Base-by-base conservation (phyloP, 2,329 filamentous ascomycete genomes). In the Fusarium pseudoanthophilum region DNA sequence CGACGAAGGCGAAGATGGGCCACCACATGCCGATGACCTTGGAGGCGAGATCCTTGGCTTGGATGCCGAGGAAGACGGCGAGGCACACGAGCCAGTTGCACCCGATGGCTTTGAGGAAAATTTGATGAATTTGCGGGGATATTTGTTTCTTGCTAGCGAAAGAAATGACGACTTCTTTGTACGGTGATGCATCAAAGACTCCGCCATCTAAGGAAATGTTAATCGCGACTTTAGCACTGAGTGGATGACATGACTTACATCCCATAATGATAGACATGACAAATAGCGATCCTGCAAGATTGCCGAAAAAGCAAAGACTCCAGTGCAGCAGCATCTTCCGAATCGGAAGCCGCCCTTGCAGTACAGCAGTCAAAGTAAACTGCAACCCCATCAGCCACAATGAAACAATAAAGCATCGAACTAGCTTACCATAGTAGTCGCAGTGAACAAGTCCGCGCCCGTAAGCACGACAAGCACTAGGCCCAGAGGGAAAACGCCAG, bases 21-120 rank as follows among this genome's bases (percentile, higher is more conserved):
- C 84, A 87, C 88, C 88, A 90, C 72, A 90, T 87, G 3, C 85
- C 85, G 16, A 87, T 79, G 3, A 90, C 83, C 74, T 90, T 90
- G 15, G 85, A 87, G 24, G 82, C 81, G 18, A 89, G 78, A 60
- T 89, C 87, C 6, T 85, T 83, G 10, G 85, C 85, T 63, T 86
- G 85, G 7, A 85, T 80, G 4, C 82, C 83, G 14, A 87, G 79
- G 66, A 83, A 89, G 49, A 85, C 84, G 1, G 86, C 87, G 32
- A 89, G 79, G 64, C 87, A 88, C 6, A 90, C 87, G 1, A 90
- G 83, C 87, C 87, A 90, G 78, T 89, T 89, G 73, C 85, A 86
- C 9, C 87, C 86, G 49, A 90, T 88, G 2, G 80, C 88, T 46
- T 86, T 83, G 1, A 89, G 78, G 74, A 90, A 88, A 57, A 90